Evolutionary conservation across 2,329 filamentous ascomycete genomes (phyloP), one percentile per base, ranked within the genome.

Genomic region (Diaporthe sp.): DNA sequence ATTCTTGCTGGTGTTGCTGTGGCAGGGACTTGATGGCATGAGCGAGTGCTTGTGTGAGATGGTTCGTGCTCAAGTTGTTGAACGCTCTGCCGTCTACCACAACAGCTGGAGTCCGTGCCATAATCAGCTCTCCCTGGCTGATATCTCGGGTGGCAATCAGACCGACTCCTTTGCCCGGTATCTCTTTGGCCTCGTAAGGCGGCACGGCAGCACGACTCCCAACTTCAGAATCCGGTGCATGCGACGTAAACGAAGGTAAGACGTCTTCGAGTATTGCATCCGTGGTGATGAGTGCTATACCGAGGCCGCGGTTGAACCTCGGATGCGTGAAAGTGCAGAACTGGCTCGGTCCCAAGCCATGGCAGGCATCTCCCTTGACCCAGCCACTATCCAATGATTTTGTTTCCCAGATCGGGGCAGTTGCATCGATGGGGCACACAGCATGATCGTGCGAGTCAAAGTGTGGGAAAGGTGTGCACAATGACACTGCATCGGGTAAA

Each of bases 81-180:
- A 74, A 68, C 6, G 34, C 72, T 8, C 12, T 13, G 2, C 65
- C 46, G 25, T 74, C 72, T 17, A 74, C 39, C 72, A 74, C 8
- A 22, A 74, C 72, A n/a, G 72, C 61, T 25, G 72, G 72, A 28
- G 72, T 74, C 3, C 72, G 51, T 28, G 72, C 72, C 19, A 69
- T 46, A 3, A 74, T 49, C 7, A 74, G 72, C 44, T 74, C 61
- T n/a, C 72, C 72, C 39, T 34, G 49, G 4, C 25, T 42, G 19
- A 74, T 74, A 28, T 37, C 13, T 19, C 72, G 72, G n/a, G 19
- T 74, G 22, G 72, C 72, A 19, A 74, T 44, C 28, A 74, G n/a
- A 25, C 72, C 72, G 22, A 68, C 22, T 51, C 72, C 72, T 39
- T 74, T 74, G 1, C 72, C 72, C 1, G 28, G 59, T 25, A 74